phyloP scores from a whole-genome alignment of 2,329 filamentous ascomycete genomes.

The Diaporthe australafricana region DNA sequence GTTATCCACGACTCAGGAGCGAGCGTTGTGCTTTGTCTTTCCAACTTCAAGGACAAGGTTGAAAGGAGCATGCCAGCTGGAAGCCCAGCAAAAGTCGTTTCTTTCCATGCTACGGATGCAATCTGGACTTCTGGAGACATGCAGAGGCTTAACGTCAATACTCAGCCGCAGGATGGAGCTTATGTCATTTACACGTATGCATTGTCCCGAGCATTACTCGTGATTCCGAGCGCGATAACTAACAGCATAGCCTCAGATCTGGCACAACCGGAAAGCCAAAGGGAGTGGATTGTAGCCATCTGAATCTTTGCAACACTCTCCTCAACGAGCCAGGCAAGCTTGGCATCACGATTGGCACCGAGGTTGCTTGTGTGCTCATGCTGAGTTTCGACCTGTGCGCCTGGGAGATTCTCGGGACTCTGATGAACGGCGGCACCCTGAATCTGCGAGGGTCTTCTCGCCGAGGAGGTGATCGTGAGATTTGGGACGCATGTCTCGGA shows the following conservation, averaged over 20 bases:
- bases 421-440: conserved; percentile 69
- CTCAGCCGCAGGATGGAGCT: conserved; percentile 52
- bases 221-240: not conserved
- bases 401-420: conserved; percentile 69
- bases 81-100: not conserved
- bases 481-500: conserved; percentile 58
- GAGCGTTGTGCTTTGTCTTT: conserved; percentile 20
- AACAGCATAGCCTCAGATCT: conserved; percentile 45
- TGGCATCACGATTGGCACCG: conserved; percentile 60
- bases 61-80: conserved; percentile 25
- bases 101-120: conserved; percentile 28
- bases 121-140: conserved; percentile 35
- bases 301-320: conserved; percentile 65
- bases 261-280: conserved; percentile 69
- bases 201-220: too few species aligned
- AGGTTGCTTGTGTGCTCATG: conserved; percentile 67
- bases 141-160: conserved; percentile 41
- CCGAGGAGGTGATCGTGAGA: conserved; percentile 15
- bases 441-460: conserved; percentile 59
- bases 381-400: conserved; percentile 73
- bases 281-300: conserved; percentile 68
- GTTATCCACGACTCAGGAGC: conserved; percentile 31
- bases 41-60: conserved; percentile 26
- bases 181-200: conserved; percentile 63
- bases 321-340: conserved; percentile 62